phyloP scores from a whole-genome alignment of 2,329 filamentous ascomycete species.

The Sporothrix luriei region DNA sequence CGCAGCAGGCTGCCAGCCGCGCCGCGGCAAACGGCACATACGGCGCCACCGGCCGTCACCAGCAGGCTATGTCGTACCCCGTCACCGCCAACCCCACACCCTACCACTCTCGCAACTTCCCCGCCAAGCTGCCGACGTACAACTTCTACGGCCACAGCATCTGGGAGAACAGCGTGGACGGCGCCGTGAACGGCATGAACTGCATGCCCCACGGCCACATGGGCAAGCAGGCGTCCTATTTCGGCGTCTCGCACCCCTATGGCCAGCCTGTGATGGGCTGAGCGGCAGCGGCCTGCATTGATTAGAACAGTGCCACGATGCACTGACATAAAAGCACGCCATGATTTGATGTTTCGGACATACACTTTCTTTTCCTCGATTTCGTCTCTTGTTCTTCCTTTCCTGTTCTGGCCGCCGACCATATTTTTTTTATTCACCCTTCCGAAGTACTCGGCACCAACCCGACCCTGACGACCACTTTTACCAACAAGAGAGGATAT shows the following conservation, averaged over 20 bases:
- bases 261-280: slow-evolving; percentile 60
- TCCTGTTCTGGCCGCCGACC: slow-evolving; percentile 27
- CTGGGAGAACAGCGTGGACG: slow-evolving; percentile 56
- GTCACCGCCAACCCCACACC: slow-evolving; percentile 40
- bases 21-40: slow-evolving; percentile 41
- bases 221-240: slow-evolving; percentile 53
- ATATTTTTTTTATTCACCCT: slow-evolving; percentile 26
- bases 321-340: slow-evolving; percentile 20
- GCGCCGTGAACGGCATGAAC: slow-evolving; percentile 43
- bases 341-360: slow-evolving; percentile 17
- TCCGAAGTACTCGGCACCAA: background rate
- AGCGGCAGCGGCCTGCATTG: background rate
- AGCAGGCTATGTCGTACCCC: slow-evolving; percentile 25
- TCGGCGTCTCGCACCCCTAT: slow-evolving; percentile 51
- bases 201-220: slow-evolving; percentile 49
- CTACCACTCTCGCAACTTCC: slow-evolving; percentile 50
- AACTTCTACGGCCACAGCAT: slow-evolving; percentile 52
- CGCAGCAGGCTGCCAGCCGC: slow-evolving; percentile 47
- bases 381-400: slow-evolving; percentile 19
- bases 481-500: background rate
- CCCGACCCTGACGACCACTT: background rate
- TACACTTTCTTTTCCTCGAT: slow-evolving; percentile 22
- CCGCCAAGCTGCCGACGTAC: slow-evolving; percentile 46
- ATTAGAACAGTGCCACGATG: background rate
- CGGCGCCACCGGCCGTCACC: slow-evolving; percentile 38